Base-by-base conservation (phyloP, 2,329 filamentous ascomycete genomes). In the Aspergillus felis region DNA sequence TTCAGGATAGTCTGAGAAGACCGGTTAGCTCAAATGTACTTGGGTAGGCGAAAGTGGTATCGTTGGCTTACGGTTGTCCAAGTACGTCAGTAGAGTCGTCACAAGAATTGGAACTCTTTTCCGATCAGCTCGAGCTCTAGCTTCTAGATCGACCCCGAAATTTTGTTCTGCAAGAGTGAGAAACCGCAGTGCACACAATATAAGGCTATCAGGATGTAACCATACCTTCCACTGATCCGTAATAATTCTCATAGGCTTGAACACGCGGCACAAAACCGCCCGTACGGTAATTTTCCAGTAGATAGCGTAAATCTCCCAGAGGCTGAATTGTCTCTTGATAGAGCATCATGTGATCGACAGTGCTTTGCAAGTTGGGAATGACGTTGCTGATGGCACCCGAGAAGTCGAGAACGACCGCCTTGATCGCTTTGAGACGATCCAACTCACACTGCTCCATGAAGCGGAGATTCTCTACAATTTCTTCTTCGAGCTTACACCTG, bases 241-340 rank as follows among this genome's bases (percentile, higher is more conserved):
- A 99, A 78, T 99, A 99, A 74, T 97, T 99, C 78, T 99, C 94
- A 75, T 99, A 99, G 3, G 91, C 89, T 50, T 92, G 87, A 28
- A 97, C 93, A 68, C 86, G 92, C 8, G 94, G 94, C 53, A 91
- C 85, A 72, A 96, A 99, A 64, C 88, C 90, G 61, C 94, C 94
- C 6, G 94, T 99, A 61, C 92, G 88, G 77, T 99, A 99, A 72
- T 93, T 99, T 78, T 99, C 94, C 49, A 99, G 82, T 59, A 99
- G 83, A 74, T 97, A 99, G 62, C 94, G 85, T 65, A 99, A 79
- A 74, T 99, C 94, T 42, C 91, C 90, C 50, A 87, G 74, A 5
- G 94, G 94, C 74, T 97, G 94, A n/a, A 99, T 90, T 0, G 94
- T 97, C 80, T 99, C 94, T 74, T 99, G 94, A 78, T 95, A 99